Evolutionary conservation across 1,284 basidiomycete genomes (phyloP).

Genomic region (Exobasidium rhododendri): DNA sequence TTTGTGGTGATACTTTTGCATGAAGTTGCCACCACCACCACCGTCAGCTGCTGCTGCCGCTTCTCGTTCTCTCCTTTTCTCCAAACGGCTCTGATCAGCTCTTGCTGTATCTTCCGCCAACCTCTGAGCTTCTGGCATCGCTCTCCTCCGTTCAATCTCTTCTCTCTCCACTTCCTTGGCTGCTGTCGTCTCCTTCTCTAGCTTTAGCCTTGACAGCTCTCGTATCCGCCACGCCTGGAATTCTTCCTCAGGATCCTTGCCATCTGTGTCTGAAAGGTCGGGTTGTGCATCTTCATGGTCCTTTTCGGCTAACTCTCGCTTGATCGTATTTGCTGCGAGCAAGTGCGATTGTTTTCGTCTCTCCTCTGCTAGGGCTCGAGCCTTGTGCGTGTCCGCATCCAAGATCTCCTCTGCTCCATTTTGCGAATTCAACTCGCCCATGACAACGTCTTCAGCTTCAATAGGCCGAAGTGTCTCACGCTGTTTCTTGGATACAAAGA

Average conservation of each 20-base stretch:
- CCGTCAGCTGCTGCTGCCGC: not conserved
- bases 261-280: constrained; percentile 93
- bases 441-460: not conserved
- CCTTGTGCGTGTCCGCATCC: constrained; percentile 63
- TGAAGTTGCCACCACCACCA: constrained; percentile 77
- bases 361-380: constrained; percentile 69
- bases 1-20: constrained; percentile 99
- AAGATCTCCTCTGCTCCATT: constrained; percentile 62
- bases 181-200: constrained; percentile 79
- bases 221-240: constrained; percentile 94
- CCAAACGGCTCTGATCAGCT: constrained; percentile 73
- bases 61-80: constrained; percentile 64
- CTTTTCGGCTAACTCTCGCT: constrained; percentile 77
- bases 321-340: constrained; percentile 81
- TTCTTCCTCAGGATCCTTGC: constrained; percentile 80
- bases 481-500: constrained; percentile 76
- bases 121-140: constrained; percentile 85
- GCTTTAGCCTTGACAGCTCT: constrained; percentile 83
- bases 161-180: constrained; percentile 75
- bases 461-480: constrained; percentile 7
- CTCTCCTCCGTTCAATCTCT: constrained; percentile 83
- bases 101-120: constrained; percentile 83
- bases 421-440: not conserved
- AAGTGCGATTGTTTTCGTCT: constrained; percentile 75
- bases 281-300: constrained; percentile 79